A percentile compares a stretch with the other conserved stretches of the same genome.
These are phyloP conservation scores for Brassica incana DNA, from an alignment of 345 rosid genomes.

Conservation along the genomic window DNA sequence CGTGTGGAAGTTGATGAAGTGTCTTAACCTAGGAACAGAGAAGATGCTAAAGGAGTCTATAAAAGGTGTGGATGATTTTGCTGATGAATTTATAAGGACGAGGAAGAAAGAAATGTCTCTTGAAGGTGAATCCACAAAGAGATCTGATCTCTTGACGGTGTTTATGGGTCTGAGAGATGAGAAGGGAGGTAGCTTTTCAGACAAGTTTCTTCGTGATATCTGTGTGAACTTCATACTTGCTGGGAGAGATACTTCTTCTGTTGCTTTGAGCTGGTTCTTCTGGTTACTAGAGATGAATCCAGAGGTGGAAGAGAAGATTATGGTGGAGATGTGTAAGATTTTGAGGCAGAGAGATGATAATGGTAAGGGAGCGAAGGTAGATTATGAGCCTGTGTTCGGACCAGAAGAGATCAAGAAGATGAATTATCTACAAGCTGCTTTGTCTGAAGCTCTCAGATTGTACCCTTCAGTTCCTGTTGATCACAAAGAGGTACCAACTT, in stretches of 20 bases:
- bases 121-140: conserved; percentile 38
- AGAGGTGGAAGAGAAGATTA: conserved; percentile 58
- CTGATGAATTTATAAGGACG: conserved; percentile 68
- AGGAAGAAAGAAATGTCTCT: conserved; percentile 70
- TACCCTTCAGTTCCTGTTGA: conserved; percentile 97
- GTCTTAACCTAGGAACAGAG: conserved; percentile 65
- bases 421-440: conserved; percentile 94
- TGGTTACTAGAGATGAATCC: conserved; percentile 81
- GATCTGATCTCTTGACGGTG: conserved; percentile 74
- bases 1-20: conserved; percentile 81
- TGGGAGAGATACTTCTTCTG: conserved; percentile 96
- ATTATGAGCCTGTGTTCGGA: conserved; percentile 38
- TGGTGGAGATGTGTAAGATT: conserved; percentile 59
- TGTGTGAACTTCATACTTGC: conserved; percentile 96
- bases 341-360: conserved; percentile 45
- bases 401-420: conserved; percentile 93
- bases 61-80: conserved; percentile 72
- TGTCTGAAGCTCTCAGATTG: conserved; percentile 86
- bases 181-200: conserved; percentile 58
- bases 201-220: conserved; percentile 83
- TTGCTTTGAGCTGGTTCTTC: conserved; percentile 83
- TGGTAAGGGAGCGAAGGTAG: conserved; percentile 27
- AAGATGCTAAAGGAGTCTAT: conserved; percentile 71
- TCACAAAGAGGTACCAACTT: conserved; percentile 80
- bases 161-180: conserved; percentile 66